These are phyloP conservation scores for Solanum neorickii DNA, from an alignment of 257 asterid species.

Conservation along the genomic window DNA sequence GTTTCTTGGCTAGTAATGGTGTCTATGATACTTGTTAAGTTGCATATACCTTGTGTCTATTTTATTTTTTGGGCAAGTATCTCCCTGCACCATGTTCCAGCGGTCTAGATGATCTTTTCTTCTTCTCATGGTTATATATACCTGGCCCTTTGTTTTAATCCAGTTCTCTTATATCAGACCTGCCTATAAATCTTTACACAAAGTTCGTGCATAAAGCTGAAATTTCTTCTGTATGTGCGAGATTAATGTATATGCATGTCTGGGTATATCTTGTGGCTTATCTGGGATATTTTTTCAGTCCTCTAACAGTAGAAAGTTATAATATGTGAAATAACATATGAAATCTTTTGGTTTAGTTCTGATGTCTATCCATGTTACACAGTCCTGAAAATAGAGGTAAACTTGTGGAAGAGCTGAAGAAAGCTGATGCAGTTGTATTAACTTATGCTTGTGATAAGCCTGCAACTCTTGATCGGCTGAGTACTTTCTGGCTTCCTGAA, in stretches of 20 bases:
- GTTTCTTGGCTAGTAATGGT: neutral
- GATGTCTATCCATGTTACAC: constrained; percentile 10
- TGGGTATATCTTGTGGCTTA: neutral
- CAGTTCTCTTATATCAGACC: neutral
- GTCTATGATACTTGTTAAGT: neutral
- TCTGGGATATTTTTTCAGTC: neutral
- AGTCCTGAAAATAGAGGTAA: constrained; percentile 62
- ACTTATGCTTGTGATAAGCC: constrained; percentile 92
- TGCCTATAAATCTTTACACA: neutral
- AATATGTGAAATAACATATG: neutral
- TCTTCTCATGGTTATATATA: neutral
- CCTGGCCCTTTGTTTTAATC: neutral
- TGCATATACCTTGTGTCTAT: neutral
- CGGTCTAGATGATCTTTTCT: neutral
- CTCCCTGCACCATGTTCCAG: neutral
- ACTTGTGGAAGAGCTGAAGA: constrained; percentile 67
- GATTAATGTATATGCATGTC: neutral
- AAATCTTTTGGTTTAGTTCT: neutral
- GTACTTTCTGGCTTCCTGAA: constrained; percentile 98
- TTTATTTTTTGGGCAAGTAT: neutral
- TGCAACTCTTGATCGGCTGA: constrained; percentile 76
- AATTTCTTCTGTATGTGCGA: neutral
- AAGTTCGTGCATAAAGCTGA: neutral
- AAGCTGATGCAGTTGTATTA: constrained; percentile 86
- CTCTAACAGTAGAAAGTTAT: neutral